phyloP scores from a whole-genome alignment of 2,329 filamentous ascomycete genomes.

The Cadophora luteo-olivacea region DNA sequence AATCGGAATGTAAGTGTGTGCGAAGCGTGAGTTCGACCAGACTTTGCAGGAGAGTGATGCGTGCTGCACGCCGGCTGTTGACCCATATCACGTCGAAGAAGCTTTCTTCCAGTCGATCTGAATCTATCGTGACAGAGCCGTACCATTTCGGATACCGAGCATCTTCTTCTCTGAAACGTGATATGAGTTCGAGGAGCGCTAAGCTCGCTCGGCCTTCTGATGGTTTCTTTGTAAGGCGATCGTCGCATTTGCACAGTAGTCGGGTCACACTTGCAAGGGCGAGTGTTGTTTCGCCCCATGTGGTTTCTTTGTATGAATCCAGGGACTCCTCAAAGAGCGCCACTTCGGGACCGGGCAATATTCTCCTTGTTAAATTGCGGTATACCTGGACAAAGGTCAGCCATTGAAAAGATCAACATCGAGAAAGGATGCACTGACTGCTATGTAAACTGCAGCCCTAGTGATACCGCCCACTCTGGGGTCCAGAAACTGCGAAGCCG shows the following conservation, averaged over 20 bases:
- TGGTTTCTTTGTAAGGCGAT: neutral
- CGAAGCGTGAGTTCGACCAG: neutral
- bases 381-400: neutral
- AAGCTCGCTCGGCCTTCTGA: neutral
- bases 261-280: neutral
- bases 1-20: neutral
- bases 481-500: neutral
- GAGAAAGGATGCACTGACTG: neutral
- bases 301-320: neutral
- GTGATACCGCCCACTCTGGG: conserved; percentile 7
- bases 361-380: conserved; percentile 10
- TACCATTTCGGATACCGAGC: neutral
- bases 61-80: conserved; percentile 7
- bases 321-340: conserved; percentile 3
- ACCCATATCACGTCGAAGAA: conserved; percentile 6
- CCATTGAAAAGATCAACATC: neutral
- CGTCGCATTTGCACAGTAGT: neutral
- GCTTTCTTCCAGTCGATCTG: neutral
- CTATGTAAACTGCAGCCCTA: conserved; percentile 4
- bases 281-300: neutral
- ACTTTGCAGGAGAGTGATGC: conserved; percentile 7
- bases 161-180: conserved; percentile 3
- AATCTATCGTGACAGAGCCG: neutral
- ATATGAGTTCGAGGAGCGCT: neutral
- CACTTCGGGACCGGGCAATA: conserved; percentile 1